A percentile compares a stretch with the other conserved stretches of the same genome.
Conservation (phyloP, 768 basidiomycete genomes). For the Trametes meyenii region DNA sequence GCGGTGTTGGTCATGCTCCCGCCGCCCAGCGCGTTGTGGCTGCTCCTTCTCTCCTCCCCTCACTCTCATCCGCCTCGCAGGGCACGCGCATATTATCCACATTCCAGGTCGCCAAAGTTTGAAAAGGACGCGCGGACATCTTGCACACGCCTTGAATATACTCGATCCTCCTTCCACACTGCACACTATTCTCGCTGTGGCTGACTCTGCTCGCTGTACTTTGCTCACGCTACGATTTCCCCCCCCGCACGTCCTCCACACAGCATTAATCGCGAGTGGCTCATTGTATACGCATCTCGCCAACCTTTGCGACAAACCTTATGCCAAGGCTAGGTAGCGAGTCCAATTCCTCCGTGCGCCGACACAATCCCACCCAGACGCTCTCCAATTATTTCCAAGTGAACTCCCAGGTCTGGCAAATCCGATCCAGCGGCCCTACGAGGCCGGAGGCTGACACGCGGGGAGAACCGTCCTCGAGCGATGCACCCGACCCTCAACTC, state of each 20-base stretch:
- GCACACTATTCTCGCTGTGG: not conserved
- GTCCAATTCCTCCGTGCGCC: constrained; percentile 18
- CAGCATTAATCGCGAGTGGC: not conserved
- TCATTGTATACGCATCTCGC: not conserved
- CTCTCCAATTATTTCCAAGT: constrained; percentile 13
- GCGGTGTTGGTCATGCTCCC: too few species aligned
- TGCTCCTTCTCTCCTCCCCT: not conserved
- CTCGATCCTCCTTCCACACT: not conserved
- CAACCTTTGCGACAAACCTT: constrained; percentile 6
- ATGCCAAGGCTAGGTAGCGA: constrained; percentile 21
- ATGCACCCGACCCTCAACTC: constrained; percentile 1
- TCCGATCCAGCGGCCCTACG: not conserved
- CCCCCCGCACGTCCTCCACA: not conserved
- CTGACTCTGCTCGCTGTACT: not conserved
- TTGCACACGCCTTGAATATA: not conserved
- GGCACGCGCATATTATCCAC: too few species aligned
- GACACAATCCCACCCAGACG: constrained; percentile 16
- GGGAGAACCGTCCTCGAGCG: not conserved
- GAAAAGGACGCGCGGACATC: too few species aligned
- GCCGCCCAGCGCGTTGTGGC: constrained; percentile 6
- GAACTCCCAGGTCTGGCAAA: constrained; percentile 14
- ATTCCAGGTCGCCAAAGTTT: too few species aligned
- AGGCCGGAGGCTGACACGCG: not conserved
- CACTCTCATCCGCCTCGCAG: not conserved
- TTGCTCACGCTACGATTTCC: not conserved